These are phyloP conservation scores for Nakazawaea ishiwadae DNA, from an alignment of 805 yeast species.

Conservation along the genomic window DNA sequence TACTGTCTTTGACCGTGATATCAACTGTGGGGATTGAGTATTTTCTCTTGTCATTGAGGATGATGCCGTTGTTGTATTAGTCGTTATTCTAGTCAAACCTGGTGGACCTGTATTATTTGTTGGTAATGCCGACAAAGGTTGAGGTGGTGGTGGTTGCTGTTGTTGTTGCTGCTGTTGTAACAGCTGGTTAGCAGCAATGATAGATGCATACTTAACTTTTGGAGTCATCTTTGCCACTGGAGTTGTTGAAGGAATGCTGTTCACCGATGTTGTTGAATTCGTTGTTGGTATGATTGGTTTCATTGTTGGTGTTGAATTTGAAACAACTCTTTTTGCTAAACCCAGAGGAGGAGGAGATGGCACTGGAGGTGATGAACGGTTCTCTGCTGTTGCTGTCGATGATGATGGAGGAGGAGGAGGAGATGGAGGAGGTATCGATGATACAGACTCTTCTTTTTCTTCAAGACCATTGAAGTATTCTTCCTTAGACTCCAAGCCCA, in stretches of 20 bases:
- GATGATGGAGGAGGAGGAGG: constrained; percentile 9
- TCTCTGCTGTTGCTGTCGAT: constrained; percentile 11
- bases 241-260: too few relatives aligned
- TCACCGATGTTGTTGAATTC: not conserved
- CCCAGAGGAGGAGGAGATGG: not conserved
- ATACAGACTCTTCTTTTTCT: constrained; percentile 11
- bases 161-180: constrained; percentile 15
- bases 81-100: constrained; percentile 2
- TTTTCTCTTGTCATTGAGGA: constrained; percentile 7
- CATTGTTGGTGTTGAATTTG: constrained; percentile 2
- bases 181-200: constrained; percentile 12
- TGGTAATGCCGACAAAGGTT: not conserved
- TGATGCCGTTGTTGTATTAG: constrained; percentile 3
- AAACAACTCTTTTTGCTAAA: not conserved
- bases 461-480: constrained; percentile 11
- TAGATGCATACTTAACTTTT: constrained; percentile 7
- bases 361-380: not conserved
- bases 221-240: constrained; percentile 8
- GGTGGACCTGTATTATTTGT: too few relatives aligned
- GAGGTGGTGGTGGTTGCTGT: constrained; percentile 12
- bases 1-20: not conserved
- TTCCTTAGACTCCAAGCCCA: constrained; percentile 56
- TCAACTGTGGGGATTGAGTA: constrained; percentile 7
- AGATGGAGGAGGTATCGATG: not conserved
- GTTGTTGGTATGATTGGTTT: constrained; percentile 1